Conservation (phyloP, 208 protist species). For the Leishmania tropica region DNA sequence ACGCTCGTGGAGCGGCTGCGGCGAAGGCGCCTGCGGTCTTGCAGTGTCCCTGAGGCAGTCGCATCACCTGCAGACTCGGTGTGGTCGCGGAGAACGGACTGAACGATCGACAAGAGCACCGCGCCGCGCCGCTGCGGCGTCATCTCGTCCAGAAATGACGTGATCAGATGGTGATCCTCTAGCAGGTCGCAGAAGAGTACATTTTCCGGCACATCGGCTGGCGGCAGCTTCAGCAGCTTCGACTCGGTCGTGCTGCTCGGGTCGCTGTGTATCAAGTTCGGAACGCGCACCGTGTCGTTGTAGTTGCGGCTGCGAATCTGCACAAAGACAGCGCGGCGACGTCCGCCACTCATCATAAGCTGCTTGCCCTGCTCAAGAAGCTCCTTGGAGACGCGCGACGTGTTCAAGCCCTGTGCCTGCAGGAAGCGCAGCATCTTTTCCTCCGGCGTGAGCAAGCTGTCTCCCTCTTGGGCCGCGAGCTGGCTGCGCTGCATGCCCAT, state of each 20-base stretch:
- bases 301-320: slow-evolving; percentile 70
- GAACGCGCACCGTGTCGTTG: slow-evolving; percentile 72
- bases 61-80: slow-evolving; percentile 2
- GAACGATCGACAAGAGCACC: slow-evolving; percentile 42
- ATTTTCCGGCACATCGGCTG: slow-evolving; percentile 74
- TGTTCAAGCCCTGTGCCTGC: slow-evolving; percentile 85
- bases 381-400: slow-evolving; percentile 39
- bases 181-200: slow-evolving; percentile 64
- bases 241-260: slow-evolving; percentile 66
- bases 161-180: slow-evolving; percentile 51
- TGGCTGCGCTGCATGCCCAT: slow-evolving; percentile 87
- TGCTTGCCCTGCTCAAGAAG: slow-evolving; percentile 67
- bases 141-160: slow-evolving; percentile 29
- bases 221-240: slow-evolving; percentile 64
- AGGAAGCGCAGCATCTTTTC: slow-evolving; percentile 77
- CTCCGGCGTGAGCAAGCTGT: slow-evolving; percentile 68
- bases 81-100: slow-evolving; percentile 44
- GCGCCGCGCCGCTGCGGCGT: slow-evolving; percentile 12
- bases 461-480: slow-evolving; percentile 56
- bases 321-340: slow-evolving; percentile 77
- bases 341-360: slow-evolving; percentile 67
- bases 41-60: not conserved
- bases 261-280: slow-evolving; percentile 66
- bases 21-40: slow-evolving; percentile 14
- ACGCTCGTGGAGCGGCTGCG: slow-evolving; percentile 19